Evolutionary conservation across 1,139 yeast genomes (phyloP), one percentile per base, ranked within the genome.

Genomic region (Protomyces gravidus): DNA sequence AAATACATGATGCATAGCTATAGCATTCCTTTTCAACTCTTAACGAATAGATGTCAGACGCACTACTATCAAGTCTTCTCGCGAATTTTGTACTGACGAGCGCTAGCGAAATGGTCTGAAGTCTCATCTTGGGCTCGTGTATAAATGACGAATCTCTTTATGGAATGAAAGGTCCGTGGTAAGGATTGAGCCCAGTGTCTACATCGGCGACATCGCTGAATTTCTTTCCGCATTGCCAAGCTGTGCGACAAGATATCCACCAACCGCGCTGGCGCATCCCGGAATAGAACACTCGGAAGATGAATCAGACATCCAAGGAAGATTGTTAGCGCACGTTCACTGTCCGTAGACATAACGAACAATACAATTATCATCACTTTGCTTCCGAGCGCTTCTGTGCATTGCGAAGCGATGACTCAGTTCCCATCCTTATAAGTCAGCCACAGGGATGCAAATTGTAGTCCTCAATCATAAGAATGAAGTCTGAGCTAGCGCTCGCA

Each of bases 281-380:
- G n/a, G n/a, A n/a, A n/a, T n/a, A n/a, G 21, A n/a, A 17, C 21
- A 15, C 19, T n/a, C 19, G 42, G 21, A 36, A 15, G 42, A 17
- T 36, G 42, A 36, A 36, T 36, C 42, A 36, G 42, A 36, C 42
- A 36, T 36, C 42, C 42, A 36, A 36, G 42, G 42, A 36, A 36
- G 42, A 36, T 36, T 36, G 42, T 36, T 36, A 36, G 42, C 42
- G 42, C 42, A 36, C 42, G 42, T 36, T 36, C 42, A 36, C 42
- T 36, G 42, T 36, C 42, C 42, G 42, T 36, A 36, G 42, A 36
- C 42, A 36, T 36, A 36, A 36, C 42, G 42, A 36, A 36, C 42
- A 36, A 36, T 36, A 36, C 42, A 15, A n/a, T n/a, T 36, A 17
- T 36, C 42, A 36, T 36, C 42, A 36, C 21, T 4, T 36, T 36